phyloP scores from a whole-genome alignment of 163 green algal species.

The Scenedesmus sp. region DNA sequence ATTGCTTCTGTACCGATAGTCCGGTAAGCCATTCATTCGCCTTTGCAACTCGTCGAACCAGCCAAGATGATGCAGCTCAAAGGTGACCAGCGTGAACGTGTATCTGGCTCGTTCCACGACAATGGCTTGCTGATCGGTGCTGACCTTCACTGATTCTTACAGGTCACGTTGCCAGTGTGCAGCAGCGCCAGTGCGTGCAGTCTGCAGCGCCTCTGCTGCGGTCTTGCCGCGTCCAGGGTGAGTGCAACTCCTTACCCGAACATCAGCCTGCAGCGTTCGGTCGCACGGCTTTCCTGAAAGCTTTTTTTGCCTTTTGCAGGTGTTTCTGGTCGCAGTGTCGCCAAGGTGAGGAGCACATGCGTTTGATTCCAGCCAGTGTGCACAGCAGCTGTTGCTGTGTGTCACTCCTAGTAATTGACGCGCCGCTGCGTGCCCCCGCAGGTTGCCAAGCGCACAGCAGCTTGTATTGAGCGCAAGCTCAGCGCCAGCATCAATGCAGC shows the following conservation, averaged over 20 bases:
- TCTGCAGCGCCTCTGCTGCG: constrained; percentile 7
- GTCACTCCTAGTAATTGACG: neutral
- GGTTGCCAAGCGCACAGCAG: constrained; percentile 30
- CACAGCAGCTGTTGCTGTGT: neutral
- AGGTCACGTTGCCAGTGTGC: neutral
- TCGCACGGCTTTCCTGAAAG: neutral
- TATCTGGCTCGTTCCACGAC: neutral
- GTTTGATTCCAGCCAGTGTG: neutral
- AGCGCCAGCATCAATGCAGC: constrained; percentile 39
- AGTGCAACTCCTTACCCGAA: constrained; percentile 1
- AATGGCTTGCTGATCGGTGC: neutral
- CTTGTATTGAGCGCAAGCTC: constrained; percentile 31
- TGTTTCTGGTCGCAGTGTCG: neutral
- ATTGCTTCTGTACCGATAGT: neutral
- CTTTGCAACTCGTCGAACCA: neutral
- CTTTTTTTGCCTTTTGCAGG: neutral
- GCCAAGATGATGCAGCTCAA: constrained; percentile 1
- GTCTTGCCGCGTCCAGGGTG: constrained; percentile 20
- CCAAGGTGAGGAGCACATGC: constrained; percentile 11
- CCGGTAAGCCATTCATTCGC: neutral
- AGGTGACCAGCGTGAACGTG: neutral
- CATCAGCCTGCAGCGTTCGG: neutral
- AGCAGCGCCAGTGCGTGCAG: constrained; percentile 20
- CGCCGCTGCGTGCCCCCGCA: neutral
- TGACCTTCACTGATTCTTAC: neutral